Percentiles rank a stretch among this genome's conserved stretches.
Conservation (phyloP, 208 protist species). For the Angomonas deanei region DNA sequence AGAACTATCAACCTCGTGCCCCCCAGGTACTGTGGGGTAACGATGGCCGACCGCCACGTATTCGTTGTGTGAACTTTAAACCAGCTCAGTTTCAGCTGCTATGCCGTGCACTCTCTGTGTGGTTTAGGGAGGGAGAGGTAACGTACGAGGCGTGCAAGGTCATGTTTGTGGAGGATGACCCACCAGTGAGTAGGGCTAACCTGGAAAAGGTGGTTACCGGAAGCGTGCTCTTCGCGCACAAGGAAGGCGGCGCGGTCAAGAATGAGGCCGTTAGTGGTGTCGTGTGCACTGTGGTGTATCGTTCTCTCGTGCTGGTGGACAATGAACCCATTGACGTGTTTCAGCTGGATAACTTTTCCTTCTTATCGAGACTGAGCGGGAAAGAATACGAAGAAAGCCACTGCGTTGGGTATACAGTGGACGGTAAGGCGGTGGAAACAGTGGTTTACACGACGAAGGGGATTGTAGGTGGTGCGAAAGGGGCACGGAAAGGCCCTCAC, state of each 20-base stretch:
- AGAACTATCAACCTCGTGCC: not conserved
- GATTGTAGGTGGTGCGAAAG: conserved; percentile 19
- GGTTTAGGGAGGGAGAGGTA: conserved; percentile 26
- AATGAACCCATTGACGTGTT: conserved; percentile 36
- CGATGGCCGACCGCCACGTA: not conserved
- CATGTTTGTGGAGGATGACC: conserved; percentile 55
- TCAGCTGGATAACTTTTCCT: conserved; percentile 20
- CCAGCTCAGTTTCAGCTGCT: conserved; percentile 16
- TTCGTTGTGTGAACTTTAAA: conserved; percentile 55
- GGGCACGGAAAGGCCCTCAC: too few relatives aligned
- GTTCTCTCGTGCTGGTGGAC: conserved; percentile 34
- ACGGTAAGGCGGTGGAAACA: conserved; percentile 46
- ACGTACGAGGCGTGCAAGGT: conserved; percentile 33
- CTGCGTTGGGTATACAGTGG: conserved; percentile 61
- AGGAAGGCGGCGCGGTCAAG: conserved; percentile 14
- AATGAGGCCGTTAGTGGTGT: too few relatives aligned
- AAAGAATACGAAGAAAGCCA: conserved; percentile 36
- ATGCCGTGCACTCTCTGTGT: conserved; percentile 13
- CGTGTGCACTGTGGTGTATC: conserved; percentile 37
- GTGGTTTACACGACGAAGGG: conserved; percentile 50
- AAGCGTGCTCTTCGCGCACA: conserved; percentile 45
- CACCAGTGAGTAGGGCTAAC: conserved; percentile 19
- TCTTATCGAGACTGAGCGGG: conserved; percentile 23
- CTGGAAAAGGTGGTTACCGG: conserved; percentile 22
- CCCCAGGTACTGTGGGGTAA: conserved; percentile 44